Evolutionary conservation across 2,329 filamentous ascomycete genomes (phyloP).

Genomic region (Cladosporium sp.): DNA sequence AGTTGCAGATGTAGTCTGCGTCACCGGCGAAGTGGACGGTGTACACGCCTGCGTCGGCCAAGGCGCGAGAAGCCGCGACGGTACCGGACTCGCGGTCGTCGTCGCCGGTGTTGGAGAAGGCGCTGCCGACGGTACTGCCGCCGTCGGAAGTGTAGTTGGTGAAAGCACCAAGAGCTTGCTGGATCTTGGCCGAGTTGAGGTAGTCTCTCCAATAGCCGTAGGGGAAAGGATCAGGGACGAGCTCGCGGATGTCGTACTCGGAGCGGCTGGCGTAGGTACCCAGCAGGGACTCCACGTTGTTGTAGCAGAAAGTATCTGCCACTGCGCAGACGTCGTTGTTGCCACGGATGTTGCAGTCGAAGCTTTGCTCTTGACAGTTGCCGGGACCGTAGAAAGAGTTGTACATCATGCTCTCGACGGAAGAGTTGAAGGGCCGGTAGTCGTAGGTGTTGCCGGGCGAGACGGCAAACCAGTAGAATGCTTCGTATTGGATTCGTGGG

Average conservation of each 20-base stretch:
- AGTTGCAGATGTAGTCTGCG: constrained; percentile 48
- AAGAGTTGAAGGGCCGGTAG: constrained; percentile 49
- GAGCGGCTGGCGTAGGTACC: constrained; percentile 52
- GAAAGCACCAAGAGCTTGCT: constrained; percentile 56
- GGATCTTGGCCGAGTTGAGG: constrained; percentile 53
- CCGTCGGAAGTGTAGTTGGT: constrained; percentile 52
- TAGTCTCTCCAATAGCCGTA: constrained; percentile 54
- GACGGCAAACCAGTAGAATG: constrained; percentile 57
- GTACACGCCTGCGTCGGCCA: constrained; percentile 39
- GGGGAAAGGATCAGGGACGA: constrained; percentile 55
- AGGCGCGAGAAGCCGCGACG: constrained; percentile 37
- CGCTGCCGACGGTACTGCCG: constrained; percentile 40
- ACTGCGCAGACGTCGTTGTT: constrained; percentile 48
- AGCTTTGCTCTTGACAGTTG: constrained; percentile 57
- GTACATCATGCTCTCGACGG: constrained; percentile 49
- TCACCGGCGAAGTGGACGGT: constrained; percentile 46
- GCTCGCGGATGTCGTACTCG: constrained; percentile 58
- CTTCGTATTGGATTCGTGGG: constrained; percentile 52
- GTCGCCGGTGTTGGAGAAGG: constrained; percentile 48
- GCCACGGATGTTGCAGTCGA: constrained; percentile 51
- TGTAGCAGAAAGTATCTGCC: constrained; percentile 54
- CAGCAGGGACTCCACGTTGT: constrained; percentile 50
- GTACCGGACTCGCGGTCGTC: constrained; percentile 44
- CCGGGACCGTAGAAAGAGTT: constrained; percentile 58
- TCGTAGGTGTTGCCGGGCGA: constrained; percentile 56